These are phyloP conservation scores for Pythium dissimile DNA, from an alignment of 352 stramenopile genomes.

Conservation along the genomic window DNA sequence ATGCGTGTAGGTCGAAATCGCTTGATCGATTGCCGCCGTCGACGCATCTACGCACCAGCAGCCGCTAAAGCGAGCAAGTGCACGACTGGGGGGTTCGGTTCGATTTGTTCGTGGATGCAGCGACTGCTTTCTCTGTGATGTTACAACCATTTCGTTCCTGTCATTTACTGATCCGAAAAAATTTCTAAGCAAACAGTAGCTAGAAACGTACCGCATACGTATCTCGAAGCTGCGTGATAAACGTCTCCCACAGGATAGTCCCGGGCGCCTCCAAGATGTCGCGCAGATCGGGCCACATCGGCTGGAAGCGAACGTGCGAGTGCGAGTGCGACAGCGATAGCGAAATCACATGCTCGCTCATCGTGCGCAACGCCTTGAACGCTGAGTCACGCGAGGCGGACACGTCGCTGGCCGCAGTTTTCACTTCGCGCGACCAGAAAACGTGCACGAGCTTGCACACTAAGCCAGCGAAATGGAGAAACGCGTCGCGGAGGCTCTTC, in stretches of 20 bases:
- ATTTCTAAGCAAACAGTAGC: neutral
- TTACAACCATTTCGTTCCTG: neutral
- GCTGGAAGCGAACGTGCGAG: neutral
- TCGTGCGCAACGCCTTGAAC: slow-evolving; percentile 5
- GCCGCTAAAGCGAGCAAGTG: slow-evolving; percentile 17
- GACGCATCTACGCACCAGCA: slow-evolving; percentile 16
- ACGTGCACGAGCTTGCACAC: slow-evolving; percentile 9
- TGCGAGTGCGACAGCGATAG: neutral
- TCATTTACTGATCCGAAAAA: too few relatives aligned
- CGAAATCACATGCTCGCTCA: slow-evolving; percentile 16
- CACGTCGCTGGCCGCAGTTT: neutral
- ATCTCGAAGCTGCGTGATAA: slow-evolving; percentile 17
- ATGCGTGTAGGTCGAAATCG: neutral
- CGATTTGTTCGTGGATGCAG: neutral
- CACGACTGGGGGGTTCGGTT: neutral
- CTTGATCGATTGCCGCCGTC: neutral
- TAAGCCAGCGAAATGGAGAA: slow-evolving; percentile 4
- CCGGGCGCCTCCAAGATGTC: slow-evolving; percentile 11
- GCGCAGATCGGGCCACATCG: slow-evolving; percentile 10
- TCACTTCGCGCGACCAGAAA: slow-evolving; percentile 12
- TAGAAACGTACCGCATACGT: slow-evolving; percentile 10
- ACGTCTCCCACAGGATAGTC: slow-evolving; percentile 13
- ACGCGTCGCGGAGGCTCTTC: slow-evolving; percentile 7
- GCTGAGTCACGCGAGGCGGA: slow-evolving; percentile 2
- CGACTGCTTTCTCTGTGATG: neutral